Percentiles rank a stretch among this genome's conserved stretches.
Conservation (phyloP, 495 filamentous ascomycete species). For the Xylaria scruposa region DNA sequence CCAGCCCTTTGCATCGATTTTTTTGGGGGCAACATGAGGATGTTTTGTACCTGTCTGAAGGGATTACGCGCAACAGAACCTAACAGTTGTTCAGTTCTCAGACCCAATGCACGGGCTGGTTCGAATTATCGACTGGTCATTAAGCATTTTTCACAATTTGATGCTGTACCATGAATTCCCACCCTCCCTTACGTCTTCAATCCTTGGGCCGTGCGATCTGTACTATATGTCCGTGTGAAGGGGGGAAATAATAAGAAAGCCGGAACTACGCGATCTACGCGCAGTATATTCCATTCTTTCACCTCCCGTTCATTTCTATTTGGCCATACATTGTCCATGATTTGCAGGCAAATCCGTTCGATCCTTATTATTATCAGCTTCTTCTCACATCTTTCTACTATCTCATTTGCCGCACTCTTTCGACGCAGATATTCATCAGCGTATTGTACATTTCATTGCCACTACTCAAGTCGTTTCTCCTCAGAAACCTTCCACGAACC, state of each 20-base stretch:
- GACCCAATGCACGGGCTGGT: background rate
- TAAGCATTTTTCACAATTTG: too few species aligned
- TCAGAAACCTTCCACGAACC: background rate
- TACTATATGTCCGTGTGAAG: background rate
- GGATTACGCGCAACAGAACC: background rate
- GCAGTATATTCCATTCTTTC: background rate
- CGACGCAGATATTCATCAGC: background rate
- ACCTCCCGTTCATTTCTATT: background rate
- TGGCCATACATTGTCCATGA: background rate
- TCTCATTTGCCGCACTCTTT: background rate
- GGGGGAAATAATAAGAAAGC: background rate
- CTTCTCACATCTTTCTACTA: background rate
- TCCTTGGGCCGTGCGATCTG: background rate
- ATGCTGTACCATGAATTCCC: background rate
- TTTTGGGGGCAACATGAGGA: background rate
- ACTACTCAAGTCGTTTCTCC: background rate
- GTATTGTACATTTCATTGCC: background rate
- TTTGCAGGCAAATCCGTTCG: background rate
- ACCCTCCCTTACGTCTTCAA: background rate
- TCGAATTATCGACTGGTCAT: background rate
- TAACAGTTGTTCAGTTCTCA: too few species aligned
- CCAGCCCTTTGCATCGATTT: background rate
- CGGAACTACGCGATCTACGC: background rate
- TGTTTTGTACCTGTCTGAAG: background rate
- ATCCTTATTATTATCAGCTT: background rate